A percentile compares a stretch with the other conserved stretches of the same genome.
Conservation (phyloP, 2,329 filamentous ascomycete species). For the Tolypocladium paradoxum region DNA sequence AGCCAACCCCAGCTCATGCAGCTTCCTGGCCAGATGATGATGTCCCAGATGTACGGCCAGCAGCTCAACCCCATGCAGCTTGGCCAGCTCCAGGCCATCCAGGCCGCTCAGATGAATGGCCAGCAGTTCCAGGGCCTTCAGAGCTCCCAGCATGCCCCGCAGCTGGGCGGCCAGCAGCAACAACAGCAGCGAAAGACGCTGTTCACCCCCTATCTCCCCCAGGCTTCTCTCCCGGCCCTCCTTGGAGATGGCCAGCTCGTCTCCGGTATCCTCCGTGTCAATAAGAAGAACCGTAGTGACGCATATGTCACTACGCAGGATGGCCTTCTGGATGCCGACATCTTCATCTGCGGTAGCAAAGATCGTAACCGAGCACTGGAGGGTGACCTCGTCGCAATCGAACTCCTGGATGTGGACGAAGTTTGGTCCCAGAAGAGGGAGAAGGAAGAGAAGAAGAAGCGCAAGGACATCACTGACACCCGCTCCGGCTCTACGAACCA, state of each 20-base stretch:
- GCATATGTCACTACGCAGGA: constrained; percentile 94
- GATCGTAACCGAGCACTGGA: constrained; percentile 95
- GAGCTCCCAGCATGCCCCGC: constrained; percentile 62
- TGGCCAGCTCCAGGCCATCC: constrained; percentile 82
- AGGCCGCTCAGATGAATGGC: constrained; percentile 74
- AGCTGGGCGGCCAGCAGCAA: constrained; percentile 54
- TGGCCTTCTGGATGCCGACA: constrained; percentile 81
- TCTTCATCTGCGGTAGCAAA: constrained; percentile 99
- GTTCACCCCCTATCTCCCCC: constrained; percentile 94
- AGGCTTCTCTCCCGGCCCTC: constrained; percentile 84
- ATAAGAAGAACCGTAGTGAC: constrained; percentile 99
- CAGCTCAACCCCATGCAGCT: constrained; percentile 82
- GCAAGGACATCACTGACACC: constrained; percentile 95
- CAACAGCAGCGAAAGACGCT: constrained; percentile 95
- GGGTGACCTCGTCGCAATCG: constrained; percentile 88
- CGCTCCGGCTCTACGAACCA: constrained; percentile 67
- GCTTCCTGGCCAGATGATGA: constrained; percentile 75
- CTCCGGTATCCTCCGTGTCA: constrained; percentile 90
- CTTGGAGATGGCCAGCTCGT: constrained; percentile 89
- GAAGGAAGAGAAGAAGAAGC: constrained; percentile 99
- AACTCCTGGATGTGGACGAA: constrained; percentile 94
- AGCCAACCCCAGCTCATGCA: constrained; percentile 81
- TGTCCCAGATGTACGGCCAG: constrained; percentile 79
- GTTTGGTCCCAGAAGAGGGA: constrained; percentile 98
- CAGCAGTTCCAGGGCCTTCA: constrained; percentile 61